Evolutionary conservation across 768 basidiomycete species (phyloP).

Genomic region (Calocybe gangraenosa): DNA sequence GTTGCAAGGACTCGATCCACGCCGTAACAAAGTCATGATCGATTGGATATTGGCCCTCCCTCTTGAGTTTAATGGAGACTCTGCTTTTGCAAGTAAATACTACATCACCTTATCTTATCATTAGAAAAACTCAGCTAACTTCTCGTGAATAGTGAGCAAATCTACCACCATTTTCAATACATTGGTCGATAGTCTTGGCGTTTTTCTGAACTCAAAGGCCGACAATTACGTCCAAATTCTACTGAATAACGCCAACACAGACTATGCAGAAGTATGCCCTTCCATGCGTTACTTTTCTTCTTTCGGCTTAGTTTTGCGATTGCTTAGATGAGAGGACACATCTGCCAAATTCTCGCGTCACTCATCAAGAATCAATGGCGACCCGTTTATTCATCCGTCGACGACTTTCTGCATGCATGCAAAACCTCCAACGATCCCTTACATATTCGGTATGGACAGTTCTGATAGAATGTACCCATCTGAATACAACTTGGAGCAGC

Average conservation of each 20-base stretch:
- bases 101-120: neutral
- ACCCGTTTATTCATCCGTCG: conserved; percentile 56
- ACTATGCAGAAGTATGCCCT: conserved; percentile 73
- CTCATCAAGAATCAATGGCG: conserved; percentile 62
- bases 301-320: conserved; percentile 2
- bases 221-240: conserved; percentile 67
- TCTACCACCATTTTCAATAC: conserved; percentile 62
- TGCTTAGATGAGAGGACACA: conserved; percentile 68
- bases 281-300: neutral
- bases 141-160: conserved; percentile 59
- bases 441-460: conserved; percentile 43
- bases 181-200: conserved; percentile 60
- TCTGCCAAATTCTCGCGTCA: conserved; percentile 61
- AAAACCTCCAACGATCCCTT: conserved; percentile 50
- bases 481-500: conserved; percentile 27
- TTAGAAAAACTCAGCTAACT: neutral
- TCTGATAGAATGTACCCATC: neutral
- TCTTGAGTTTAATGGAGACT: conserved; percentile 80
- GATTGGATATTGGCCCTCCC: conserved; percentile 75
- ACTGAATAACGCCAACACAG: conserved; percentile 73
- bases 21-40: conserved; percentile 66
- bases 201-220: conserved; percentile 63
- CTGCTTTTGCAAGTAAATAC: conserved; percentile 77
- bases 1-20: conserved; percentile 72
- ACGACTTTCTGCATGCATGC: conserved; percentile 56